phyloP scores from a whole-genome alignment of 2,329 filamentous ascomycete genomes.

The Sporothrix sp. region DNA sequence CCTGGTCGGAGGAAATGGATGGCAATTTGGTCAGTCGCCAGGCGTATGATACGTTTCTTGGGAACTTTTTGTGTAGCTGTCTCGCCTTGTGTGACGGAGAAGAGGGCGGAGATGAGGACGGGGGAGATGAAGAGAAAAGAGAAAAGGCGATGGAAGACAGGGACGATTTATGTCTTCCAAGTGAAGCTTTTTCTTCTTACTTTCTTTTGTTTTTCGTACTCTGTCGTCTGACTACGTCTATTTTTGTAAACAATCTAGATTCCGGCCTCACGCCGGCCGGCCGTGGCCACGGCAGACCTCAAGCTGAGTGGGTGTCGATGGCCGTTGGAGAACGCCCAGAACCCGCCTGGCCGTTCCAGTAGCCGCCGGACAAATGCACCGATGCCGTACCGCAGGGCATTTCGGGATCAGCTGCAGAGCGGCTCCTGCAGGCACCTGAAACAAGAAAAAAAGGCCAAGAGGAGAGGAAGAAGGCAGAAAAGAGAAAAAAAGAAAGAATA shows the following conservation, averaged over 20 bases:
- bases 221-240: too few relatives aligned
- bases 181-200: neutral
- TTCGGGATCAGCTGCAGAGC: too few relatives aligned
- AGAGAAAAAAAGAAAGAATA: too few relatives aligned
- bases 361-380: neutral
- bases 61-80: neutral
- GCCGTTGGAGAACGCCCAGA: too few relatives aligned
- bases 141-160: neutral
- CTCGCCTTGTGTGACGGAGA: too few relatives aligned
- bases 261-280: neutral
- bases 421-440: neutral
- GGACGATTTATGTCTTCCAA: neutral
- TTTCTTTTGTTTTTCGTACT: neutral
- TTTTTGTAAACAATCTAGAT: neutral
- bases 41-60: neutral
- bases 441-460: too few relatives aligned
- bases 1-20: neutral
- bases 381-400: neutral
- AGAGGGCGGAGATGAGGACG: neutral
- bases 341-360: slow-evolving; percentile 4
- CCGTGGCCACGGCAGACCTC: neutral
- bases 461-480: too few relatives aligned
- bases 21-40: neutral
- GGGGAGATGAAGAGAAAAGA: neutral
- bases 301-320: neutral